These are phyloP conservation scores for Aegilops umbellulata DNA, from an alignment of 176 grass and related monocot species.

Conservation along the genomic window DNA sequence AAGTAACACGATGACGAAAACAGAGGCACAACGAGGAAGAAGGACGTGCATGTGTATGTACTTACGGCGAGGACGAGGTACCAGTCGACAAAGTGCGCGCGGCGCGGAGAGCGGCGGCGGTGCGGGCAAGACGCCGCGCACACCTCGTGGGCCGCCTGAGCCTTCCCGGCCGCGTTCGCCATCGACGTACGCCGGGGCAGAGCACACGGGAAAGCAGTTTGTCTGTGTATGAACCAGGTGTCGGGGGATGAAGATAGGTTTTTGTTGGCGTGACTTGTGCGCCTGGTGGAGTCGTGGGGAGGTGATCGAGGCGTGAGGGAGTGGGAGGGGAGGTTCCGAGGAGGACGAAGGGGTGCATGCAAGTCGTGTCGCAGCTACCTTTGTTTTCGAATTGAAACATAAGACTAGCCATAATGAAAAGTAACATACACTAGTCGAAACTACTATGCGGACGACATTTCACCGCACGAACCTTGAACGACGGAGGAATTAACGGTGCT, in stretches of 20 bases:
- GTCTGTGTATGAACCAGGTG: too few relatives aligned
- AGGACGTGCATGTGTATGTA: background rate
- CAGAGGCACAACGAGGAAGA: background rate
- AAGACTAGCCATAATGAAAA: too few relatives aligned
- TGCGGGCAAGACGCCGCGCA: constrained; percentile 64
- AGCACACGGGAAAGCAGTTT: too few relatives aligned
- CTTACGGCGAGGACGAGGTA: constrained; percentile 92
- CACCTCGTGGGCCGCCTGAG: constrained; percentile 47
- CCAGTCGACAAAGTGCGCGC: constrained; percentile 65
- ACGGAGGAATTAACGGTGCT: too few relatives aligned
- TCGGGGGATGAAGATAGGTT: background rate
- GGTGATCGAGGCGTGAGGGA: background rate
- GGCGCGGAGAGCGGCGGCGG: constrained; percentile 34
- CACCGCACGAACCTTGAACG: too few relatives aligned
- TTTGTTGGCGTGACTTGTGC: background rate
- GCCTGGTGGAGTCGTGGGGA: background rate
- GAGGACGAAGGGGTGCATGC: background rate
- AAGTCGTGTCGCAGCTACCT: too few relatives aligned
- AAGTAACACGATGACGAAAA: too few relatives aligned
- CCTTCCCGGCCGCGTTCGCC: constrained; percentile 20
- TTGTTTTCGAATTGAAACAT: too few relatives aligned
- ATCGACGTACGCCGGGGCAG: background rate
- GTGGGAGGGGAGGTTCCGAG: background rate
- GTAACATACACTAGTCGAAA: too few relatives aligned
- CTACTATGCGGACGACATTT: too few relatives aligned